Conservation (phyloP, 495 filamentous ascomycete species). For the Penicillium cinerascens region DNA sequence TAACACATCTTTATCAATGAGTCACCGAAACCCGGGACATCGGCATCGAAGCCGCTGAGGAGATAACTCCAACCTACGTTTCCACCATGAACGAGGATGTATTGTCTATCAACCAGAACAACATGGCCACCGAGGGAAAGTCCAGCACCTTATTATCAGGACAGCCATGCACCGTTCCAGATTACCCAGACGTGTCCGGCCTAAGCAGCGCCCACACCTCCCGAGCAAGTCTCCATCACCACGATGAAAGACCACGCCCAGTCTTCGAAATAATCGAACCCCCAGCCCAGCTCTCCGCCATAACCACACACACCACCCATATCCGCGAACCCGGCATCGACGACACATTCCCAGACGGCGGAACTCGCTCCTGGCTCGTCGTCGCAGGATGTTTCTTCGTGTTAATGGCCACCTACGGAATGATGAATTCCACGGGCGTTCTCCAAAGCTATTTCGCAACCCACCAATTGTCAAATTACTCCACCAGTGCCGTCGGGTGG, state of each 20-base stretch:
- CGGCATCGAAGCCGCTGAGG: background rate
- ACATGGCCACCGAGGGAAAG: constrained; percentile 9
- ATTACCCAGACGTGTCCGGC: background rate
- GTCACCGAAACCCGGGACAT: background rate
- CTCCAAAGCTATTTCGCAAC: constrained; percentile 60
- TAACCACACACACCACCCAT: constrained; percentile 23
- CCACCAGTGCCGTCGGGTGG: constrained; percentile 59
- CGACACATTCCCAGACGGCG: constrained; percentile 59
- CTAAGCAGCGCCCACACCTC: background rate
- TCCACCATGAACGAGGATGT: background rate
- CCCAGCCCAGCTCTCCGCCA: constrained; percentile 15
- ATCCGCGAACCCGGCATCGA: constrained; percentile 5
- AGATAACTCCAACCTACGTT: background rate
- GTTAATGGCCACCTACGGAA: constrained; percentile 57
- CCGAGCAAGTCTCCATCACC: constrained; percentile 3
- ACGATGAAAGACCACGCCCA: constrained; percentile 5
- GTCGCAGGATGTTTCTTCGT: constrained; percentile 61
- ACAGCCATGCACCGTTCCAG: background rate
- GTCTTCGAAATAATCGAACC: constrained; percentile 24
- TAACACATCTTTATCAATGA: background rate
- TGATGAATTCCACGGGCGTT: constrained; percentile 60
- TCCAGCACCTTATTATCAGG: background rate
- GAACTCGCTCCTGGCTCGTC: constrained; percentile 57
- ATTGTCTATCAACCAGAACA: too few species aligned
- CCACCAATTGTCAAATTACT: constrained; percentile 56